phyloP scores from a whole-genome alignment of 208 protist species.

The Strigomonas galati region DNA sequence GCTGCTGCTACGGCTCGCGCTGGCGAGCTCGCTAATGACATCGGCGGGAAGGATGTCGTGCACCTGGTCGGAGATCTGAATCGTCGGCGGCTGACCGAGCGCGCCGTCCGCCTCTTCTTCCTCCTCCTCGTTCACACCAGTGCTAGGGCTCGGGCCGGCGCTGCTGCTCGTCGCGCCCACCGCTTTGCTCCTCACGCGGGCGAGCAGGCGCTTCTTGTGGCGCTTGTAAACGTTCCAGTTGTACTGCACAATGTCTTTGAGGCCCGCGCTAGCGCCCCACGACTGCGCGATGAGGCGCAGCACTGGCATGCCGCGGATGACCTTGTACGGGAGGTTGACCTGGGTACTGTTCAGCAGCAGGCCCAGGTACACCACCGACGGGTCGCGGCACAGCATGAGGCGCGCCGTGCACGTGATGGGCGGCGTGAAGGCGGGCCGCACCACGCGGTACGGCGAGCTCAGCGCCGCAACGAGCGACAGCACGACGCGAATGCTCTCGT shows the following conservation, averaged over 20 bases:
- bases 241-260: slow-evolving; percentile 46
- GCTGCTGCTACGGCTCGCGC: background rate
- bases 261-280: slow-evolving; percentile 54
- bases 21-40: background rate
- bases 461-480: slow-evolving; percentile 50
- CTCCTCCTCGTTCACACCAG: slow-evolving; percentile 10
- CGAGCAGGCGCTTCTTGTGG: slow-evolving; percentile 22
- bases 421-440: slow-evolving; percentile 38
- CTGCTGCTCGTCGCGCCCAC: background rate
- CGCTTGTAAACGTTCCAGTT: slow-evolving; percentile 38
- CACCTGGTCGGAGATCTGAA: background rate
- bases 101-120: slow-evolving; percentile 5
- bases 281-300: slow-evolving; percentile 62
- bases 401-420: slow-evolving; percentile 47
- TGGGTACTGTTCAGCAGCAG: slow-evolving; percentile 65
- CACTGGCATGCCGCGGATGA: slow-evolving; percentile 43
- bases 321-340: slow-evolving; percentile 30
- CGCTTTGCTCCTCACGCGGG: slow-evolving; percentile 9
- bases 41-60: background rate
- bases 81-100: background rate
- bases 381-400: slow-evolving; percentile 67
- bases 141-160: background rate
- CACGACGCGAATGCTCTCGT: slow-evolving; percentile 47
- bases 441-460: slow-evolving; percentile 55
- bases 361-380: slow-evolving; percentile 70